Conservation (phyloP, 129 eudicot genomes). For the Artemisia annua region DNA sequence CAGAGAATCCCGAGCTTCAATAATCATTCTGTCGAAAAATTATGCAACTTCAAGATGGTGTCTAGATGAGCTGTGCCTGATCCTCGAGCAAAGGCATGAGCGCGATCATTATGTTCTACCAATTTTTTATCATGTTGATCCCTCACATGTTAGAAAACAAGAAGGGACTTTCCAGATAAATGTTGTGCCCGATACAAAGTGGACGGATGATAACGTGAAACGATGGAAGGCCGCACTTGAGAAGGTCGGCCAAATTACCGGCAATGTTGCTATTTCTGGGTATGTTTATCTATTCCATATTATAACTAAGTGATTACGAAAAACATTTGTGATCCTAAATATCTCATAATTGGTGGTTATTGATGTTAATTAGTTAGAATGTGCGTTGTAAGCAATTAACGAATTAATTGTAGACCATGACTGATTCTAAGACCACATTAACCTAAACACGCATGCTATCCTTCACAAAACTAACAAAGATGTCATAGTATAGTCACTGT, state of each 20-base stretch:
- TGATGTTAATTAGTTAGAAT: too few species aligned
- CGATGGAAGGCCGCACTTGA: slow-evolving; percentile 32
- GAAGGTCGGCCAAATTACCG: slow-evolving; percentile 25
- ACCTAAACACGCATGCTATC: too few species aligned
- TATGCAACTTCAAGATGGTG: slow-evolving; percentile 21
- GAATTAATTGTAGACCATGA: too few species aligned
- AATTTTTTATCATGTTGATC: slow-evolving; percentile 34
- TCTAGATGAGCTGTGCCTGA: slow-evolving; percentile 19
- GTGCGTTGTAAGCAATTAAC: too few species aligned
- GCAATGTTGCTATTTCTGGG: slow-evolving; percentile 25
- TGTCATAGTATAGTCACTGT: too few species aligned
- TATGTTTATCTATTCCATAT: neutral
- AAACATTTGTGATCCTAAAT: too few species aligned
- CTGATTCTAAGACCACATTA: too few species aligned
- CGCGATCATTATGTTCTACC: slow-evolving; percentile 32
- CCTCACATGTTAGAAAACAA: slow-evolving; percentile 17
- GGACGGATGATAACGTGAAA: slow-evolving; percentile 21
- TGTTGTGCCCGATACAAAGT: neutral
- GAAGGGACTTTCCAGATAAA: neutral
- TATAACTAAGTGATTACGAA: too few species aligned
- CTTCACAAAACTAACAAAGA: too few species aligned
- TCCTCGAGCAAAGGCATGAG: slow-evolving; percentile 24
- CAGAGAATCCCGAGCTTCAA: slow-evolving; percentile 11
- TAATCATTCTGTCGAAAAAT: slow-evolving; percentile 6
- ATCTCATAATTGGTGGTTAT: too few species aligned